Conservation (phyloP, 139 green algal genomes). For the Closterium sp. region DNA sequence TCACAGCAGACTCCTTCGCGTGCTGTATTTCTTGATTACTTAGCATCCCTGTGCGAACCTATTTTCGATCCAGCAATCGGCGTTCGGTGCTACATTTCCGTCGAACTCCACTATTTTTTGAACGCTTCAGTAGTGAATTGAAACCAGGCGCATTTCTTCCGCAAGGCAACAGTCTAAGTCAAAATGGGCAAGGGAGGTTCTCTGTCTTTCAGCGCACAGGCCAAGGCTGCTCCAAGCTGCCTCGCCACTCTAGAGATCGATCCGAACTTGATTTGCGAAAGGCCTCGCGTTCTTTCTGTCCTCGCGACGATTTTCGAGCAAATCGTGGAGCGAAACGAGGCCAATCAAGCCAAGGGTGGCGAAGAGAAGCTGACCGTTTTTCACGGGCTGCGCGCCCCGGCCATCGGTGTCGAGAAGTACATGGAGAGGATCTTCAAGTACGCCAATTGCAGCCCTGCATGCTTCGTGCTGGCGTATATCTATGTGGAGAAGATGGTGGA, state of each 20-base stretch:
- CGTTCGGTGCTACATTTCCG: not conserved
- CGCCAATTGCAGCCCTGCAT: constrained; percentile 70
- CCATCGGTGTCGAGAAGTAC: constrained; percentile 67
- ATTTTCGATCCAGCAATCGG: not conserved
- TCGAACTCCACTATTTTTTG: not conserved
- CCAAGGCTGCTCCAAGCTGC: not conserved
- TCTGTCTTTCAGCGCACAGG: not conserved
- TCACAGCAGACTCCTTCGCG: no score
- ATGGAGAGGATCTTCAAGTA: constrained; percentile 69
- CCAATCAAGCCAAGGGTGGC: not conserved
- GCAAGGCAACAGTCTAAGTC: not conserved
- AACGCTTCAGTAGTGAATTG: not conserved
- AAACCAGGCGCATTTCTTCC: not conserved
- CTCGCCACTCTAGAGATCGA: not conserved
- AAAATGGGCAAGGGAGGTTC: not conserved
- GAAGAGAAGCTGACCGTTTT: constrained; percentile 58
- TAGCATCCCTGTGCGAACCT: not conserved
- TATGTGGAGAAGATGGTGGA: constrained; percentile 65
- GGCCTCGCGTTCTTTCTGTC: constrained; percentile 22
- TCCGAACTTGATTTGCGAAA: not conserved
- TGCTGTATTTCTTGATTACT: not conserved
- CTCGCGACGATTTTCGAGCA: constrained; percentile 30
- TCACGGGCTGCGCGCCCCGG: constrained; percentile 62
- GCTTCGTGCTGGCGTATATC: constrained; percentile 65
- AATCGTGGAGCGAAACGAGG: constrained; percentile 36